Evolutionary conservation across 2,329 filamentous ascomycete species (phyloP).

Genomic region (Arthrobotrys musiformis): DNA sequence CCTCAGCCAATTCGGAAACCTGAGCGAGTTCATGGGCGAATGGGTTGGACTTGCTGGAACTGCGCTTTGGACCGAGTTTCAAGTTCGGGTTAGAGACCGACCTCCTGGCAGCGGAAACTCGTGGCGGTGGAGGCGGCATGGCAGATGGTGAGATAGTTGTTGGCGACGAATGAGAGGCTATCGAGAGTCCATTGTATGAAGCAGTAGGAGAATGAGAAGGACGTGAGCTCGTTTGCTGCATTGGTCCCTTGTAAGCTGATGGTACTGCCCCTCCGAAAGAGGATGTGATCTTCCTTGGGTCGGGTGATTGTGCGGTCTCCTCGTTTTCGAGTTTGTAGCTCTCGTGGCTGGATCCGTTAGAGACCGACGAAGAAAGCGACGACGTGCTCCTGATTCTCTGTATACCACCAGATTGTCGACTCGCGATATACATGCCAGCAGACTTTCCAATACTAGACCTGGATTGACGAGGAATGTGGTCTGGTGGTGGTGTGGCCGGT

Average conservation of each 20-base stretch:
- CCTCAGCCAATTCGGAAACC: conserved; percentile 91
- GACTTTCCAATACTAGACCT: conserved; percentile 46
- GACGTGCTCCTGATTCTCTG: conserved; percentile 51
- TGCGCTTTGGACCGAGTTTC: conserved; percentile 59
- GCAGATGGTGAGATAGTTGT: conserved; percentile 20
- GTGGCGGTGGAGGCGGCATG: conserved; percentile 42
- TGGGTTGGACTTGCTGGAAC: conserved; percentile 69
- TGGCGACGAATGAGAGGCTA: conserved; percentile 4
- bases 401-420: conserved; percentile 27
- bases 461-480: conserved; percentile 29
- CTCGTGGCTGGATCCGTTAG: conserved; percentile 37
- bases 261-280: conserved; percentile 7
- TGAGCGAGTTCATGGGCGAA: conserved; percentile 91
- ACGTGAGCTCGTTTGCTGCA: conserved; percentile 39
- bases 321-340: conserved; percentile 32
- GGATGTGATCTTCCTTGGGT: conserved; percentile 32
- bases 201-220: conserved; percentile 59
- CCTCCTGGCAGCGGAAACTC: conserved; percentile 36
- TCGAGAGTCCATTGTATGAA: conserved; percentile 59
- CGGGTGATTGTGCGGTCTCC: conserved; percentile 16
- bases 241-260: conserved; percentile 26
- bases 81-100: conserved; percentile 56
- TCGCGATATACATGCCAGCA: background rate
- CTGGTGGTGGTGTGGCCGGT: conserved; percentile 46
- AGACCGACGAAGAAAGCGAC: conserved; percentile 37